Evolutionary conservation across 768 basidiomycete genomes (phyloP).

Genomic region (Termitomyces sp.): DNA sequence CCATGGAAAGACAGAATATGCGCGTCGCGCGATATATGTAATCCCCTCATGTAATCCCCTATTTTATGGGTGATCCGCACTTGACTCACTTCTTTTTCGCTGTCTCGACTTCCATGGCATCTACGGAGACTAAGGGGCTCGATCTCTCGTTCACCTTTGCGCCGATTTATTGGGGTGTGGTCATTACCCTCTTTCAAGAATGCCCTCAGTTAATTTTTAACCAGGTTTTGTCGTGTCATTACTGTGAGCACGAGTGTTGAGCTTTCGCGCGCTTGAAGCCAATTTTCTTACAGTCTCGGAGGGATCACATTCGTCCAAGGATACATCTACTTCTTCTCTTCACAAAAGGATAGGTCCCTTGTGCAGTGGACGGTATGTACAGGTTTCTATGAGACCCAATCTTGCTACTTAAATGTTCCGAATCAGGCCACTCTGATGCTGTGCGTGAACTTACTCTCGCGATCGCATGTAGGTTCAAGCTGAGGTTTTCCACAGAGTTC

Average conservation of each 20-base stretch:
- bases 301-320: slow-evolving; percentile 39
- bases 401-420: background rate
- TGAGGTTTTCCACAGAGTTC: slow-evolving; percentile 13
- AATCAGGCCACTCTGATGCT: slow-evolving; percentile 23
- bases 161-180: slow-evolving; percentile 27
- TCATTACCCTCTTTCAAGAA: background rate
- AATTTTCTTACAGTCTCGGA: slow-evolving; percentile 20
- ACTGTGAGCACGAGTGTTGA: slow-evolving; percentile 12
- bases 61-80: background rate
- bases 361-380: slow-evolving; percentile 23
- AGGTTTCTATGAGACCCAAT: background rate
- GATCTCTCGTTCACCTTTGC: slow-evolving; percentile 21
- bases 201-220: background rate
- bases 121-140: slow-evolving; percentile 4
- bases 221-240: slow-evolving; percentile 24
- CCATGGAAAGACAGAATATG: background rate
- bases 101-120: background rate
- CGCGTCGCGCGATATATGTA: background rate
- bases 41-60: background rate
- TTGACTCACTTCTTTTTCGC: background rate
- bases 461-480: background rate
- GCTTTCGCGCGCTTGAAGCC: background rate
- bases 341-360: slow-evolving; percentile 19
- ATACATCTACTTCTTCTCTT: slow-evolving; percentile 31
- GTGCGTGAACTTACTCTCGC: slow-evolving; percentile 9